Evolutionary conservation across 176 grass and related monocot genomes (phyloP), one percentile per base, ranked within the genome.

Genomic region (Ampelocalamus luodianensis): DNA sequence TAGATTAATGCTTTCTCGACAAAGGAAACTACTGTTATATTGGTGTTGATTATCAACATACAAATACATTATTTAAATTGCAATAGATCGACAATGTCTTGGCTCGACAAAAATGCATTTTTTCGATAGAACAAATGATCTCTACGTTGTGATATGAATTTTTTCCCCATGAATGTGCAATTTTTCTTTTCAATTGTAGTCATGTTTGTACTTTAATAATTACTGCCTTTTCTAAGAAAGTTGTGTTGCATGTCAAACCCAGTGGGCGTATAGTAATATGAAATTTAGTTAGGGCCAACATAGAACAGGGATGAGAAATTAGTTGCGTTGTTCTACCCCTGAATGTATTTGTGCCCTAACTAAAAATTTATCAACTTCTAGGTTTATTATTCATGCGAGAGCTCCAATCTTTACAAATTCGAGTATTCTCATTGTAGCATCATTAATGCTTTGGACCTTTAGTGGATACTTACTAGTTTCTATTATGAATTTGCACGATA

Each of bases 291-390:
- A 46, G 24, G 23, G 27, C 12, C 39, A 43, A 32, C 63, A 26
- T 37, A 26, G 16, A 81, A 66, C 12, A 3, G 0, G 59, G 36
- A 56, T 73, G 16, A 1, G 7, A 43, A 74, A 29, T 54, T 32
- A 64, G 44, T 80, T 73, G 12, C 56, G 64, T 16, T 79, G 59
- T 54, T 80, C 44, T 54, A 43, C 23, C 6, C 44, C 45, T 66
- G 23, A 6, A 58, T 56, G 23, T 29, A 45, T 32, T 24, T 75
- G 24, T 66, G 20, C 10, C 27, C 5, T 38, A 81, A 67, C 16
- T 74, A 34, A 23, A 56, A 58, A 10, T 10, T 60, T 60, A 24
- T 24, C 11, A 24, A 60, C 56, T 12, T 60, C n/a, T 43, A 56
- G 36, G 18, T 24, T 13, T 16, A 45, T 48, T 32, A 34, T 59